Base-by-base conservation (phyloP, 2,329 filamentous ascomycete genomes). In the Neonectria sp. region DNA sequence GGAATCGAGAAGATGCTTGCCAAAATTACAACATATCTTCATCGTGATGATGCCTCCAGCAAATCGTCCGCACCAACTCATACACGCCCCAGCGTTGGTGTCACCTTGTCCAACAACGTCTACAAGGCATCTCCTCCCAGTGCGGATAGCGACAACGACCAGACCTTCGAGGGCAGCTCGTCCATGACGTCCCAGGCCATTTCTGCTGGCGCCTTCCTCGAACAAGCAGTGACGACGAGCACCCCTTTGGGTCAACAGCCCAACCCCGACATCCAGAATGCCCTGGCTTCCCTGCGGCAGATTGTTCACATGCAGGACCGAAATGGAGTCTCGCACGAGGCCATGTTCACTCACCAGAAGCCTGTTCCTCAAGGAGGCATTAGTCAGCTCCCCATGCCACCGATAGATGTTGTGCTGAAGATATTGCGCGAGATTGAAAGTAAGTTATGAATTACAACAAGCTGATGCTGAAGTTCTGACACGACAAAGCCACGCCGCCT, bases 181-280 rank as follows among this genome's bases (percentile, higher is more conserved):
- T 61, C 59, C 13, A 61, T 61, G 59, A 33, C 21, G 3, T 49
- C 59, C 21, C 59, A 61, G 25, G 51, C 49, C 27, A 61, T 61
- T 24, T 61, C 59, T 4, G 59, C 49, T 24, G 59, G 59, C 2
- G 43, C 46, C 7, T 61, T 61, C 17, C 49, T 61, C 24, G 59
- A 61, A 55, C 59, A 61, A 27, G 59, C 49, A 13, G 59, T 55
- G 9, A 13, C 33, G 8, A 61, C 49, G 12, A 48, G n/a, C 17
- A 61, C 49, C 3, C 59, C 59, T 8, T 9, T 61, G 3, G 21
- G 56, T 15, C 49, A 61, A 37, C 49, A 55, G 24, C 15, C 31
- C 4, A 61, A 37, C 29, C 48, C 49, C 3, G 59, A 55, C 21
- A 55, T 61, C 4, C 49, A 61, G 12, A 48, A 45, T 55, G 59